Evolutionary conservation across 2,329 filamentous ascomycete genomes (phyloP), one percentile per base, ranked within the genome.

Genomic region (Fusarium nematophilum): DNA sequence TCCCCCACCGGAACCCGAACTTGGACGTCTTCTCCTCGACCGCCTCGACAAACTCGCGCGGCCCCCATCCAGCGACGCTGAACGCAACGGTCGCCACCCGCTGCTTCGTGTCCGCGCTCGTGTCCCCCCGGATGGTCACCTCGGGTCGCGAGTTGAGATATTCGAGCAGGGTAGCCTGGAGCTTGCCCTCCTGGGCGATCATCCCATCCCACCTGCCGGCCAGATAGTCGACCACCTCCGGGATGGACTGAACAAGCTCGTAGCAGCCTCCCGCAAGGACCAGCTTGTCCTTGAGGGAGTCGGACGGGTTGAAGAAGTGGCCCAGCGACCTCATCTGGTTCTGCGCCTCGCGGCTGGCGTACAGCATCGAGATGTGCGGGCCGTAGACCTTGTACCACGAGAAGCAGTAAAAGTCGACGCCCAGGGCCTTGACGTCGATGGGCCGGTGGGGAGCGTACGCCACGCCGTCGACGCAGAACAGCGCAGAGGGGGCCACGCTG

Each of bases 341-440:
- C 56, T 89, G 86, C 0, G 85, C 86, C 0, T 73, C 68, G 5
- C 78, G 77, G 18, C 85, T 85, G 5, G 84, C 89, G 69, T 92
- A 94, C 1, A 94, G 77, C 60, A 89, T 83, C 0, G 90, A 82
- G 2, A 93, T 80, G 64, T 93, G 91, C 1, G 91, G 90, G 0
- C 90, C 91, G 69, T 90, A 93, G 2, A 93, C 85, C 72, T 94
- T 94, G 76, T 93, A 93, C 90, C 90, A 93, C 1, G 83, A 88
- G 70, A 93, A 92, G n/a, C 81, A 76, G 72, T 93, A 94, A 64
- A 93, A 88, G 70, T 94, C 91, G 0, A 90, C 88, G 1, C 83
- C 90, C 0, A 92, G 78, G 0, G 77, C 85, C 60, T 84, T 80
- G 5, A 93, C 88, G 70, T 94, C 88, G 9, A 94, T 75, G 7